Base-by-base conservation (phyloP, 345 rosid genomes). In the Eucalyptus tenuipes region DNA sequence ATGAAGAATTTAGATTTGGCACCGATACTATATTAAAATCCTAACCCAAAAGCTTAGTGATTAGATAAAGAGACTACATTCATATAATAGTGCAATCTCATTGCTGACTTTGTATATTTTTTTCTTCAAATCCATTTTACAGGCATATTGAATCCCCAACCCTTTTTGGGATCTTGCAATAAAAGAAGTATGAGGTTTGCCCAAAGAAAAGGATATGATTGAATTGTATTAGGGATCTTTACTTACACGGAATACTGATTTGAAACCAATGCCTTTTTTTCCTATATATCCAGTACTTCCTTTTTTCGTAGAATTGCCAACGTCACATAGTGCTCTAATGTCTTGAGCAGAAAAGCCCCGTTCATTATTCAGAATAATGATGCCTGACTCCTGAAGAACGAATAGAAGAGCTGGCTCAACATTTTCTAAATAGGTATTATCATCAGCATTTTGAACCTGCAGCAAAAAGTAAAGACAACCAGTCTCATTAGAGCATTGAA, bases 401-500 rank as follows among this genome's bases (percentile, higher is more conserved):
- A 97, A 97, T n/a, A 93, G 79, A 86, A 97, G 92, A 64, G 99
- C 96, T 45, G 99, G 99, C 89, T 97, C 97, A 91, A 90, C 94
- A 55, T 90, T 91, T 90, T 90, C 93, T 48, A 97, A 91, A 89
- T 97, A 97, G 90, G 89, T 93, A 90, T 97, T 97, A 90, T 97
- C 99, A 92, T 97, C 99, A 66, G 99, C 99, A 94, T 97, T 97
- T 93, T 97, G 99, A 92, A 97, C 97, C 99, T 97, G 97, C 93
- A 92, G 88, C 88, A 94, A 90, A 50, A 88, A 31, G 66, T 84
- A 59, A 92, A 80, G 87, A 91, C 53, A 50, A 50, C 20, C 53
- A 50, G 20, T 50, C 53, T 3, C 37, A 88, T 85, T 85, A 44
- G 71, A 53, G 88, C 22, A 87, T 59, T 42, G 48, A 57, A 61